These are phyloP conservation scores for Pachysolen tannophilus DNA, from an alignment of 805 yeast species.

Conservation along the genomic window DNA sequence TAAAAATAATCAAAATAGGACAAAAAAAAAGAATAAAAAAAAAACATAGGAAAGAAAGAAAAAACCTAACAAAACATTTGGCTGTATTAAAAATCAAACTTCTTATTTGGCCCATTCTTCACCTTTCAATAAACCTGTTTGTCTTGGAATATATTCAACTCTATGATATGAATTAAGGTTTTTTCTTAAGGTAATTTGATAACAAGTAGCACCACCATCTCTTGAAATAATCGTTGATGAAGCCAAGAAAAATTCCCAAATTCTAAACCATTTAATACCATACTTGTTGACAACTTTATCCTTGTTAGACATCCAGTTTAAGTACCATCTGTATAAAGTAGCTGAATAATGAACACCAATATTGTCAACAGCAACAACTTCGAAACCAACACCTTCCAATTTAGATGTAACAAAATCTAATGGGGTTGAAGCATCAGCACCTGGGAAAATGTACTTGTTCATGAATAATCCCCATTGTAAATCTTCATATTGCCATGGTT, in stretches of 20 bases:
- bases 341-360: constrained; percentile 92
- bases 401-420: constrained; percentile 71
- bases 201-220: constrained; percentile 91
- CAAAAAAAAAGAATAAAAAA: not conserved
- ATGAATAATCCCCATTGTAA: constrained; percentile 90
- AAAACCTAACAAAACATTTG: not conserved
- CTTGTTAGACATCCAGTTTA: constrained; percentile 85
- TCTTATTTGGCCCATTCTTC: constrained; percentile 49
- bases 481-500: constrained; percentile 92
- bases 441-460: constrained; percentile 96
- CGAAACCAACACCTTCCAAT: constrained; percentile 81
- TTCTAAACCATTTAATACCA: constrained; percentile 85
- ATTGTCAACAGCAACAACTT: constrained; percentile 74
- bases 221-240: constrained; percentile 77
- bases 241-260: constrained; percentile 89
- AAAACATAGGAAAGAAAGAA: not conserved
- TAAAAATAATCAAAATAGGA: too few species aligned
- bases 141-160: constrained; percentile 70
- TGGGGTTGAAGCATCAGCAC: constrained; percentile 96
- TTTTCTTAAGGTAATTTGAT: constrained; percentile 85
- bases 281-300: constrained; percentile 70
- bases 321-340: constrained; percentile 89
- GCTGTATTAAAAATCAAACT: not conserved
- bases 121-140: constrained; percentile 63
- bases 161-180: constrained; percentile 80